Evolutionary conservation across 306 rosid genomes (phyloP), one percentile per base, ranked within the genome.

Genomic region (Dryas octopetala): DNA sequence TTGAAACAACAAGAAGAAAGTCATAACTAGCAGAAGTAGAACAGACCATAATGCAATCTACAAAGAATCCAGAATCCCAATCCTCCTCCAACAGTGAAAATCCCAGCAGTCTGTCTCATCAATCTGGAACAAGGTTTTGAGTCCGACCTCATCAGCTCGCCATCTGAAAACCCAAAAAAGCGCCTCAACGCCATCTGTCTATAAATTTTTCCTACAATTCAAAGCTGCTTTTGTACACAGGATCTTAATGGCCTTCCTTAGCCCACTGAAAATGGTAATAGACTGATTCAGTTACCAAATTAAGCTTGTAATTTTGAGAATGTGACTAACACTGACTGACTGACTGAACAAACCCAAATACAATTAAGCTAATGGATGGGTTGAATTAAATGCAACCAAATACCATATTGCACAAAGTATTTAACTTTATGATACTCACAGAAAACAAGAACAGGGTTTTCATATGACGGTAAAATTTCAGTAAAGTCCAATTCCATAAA

Each of bases 31-130:
- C 63, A 68, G n/a, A 59, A 68, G 68, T 43, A 70, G 62, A 28
- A 59, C 75, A 66, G 82, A 95, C 98, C 98, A 43, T 92, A 92
- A 65, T 95, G 97, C 85, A 95, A 65, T 75, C 96, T 79, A 67
- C 97, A 89, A 58, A 95, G 97, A 74, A 92, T 67, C 97, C 98
- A 95, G 85, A 91, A 91, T 38, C 79, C 89, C 59, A 95, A 82
- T 66, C 85, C 97, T 80, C 98, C 98, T 55, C 96, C 97, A 71
- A 95, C 97, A 62, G 86, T 82, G 68, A 69, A 95, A 68, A 95
- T 85, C 40, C 89, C 97, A 0, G 97, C 98, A 1, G 97, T 92
- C 59, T 95, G 98, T 67, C 90, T 88, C 90, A 83, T 91, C 74
- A 95, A 73, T 81, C 95, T 88, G 19, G 98, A 87, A 74, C 97